Conservation (phyloP, 352 stramenopile genomes). For the Phytophthora brassicae region DNA sequence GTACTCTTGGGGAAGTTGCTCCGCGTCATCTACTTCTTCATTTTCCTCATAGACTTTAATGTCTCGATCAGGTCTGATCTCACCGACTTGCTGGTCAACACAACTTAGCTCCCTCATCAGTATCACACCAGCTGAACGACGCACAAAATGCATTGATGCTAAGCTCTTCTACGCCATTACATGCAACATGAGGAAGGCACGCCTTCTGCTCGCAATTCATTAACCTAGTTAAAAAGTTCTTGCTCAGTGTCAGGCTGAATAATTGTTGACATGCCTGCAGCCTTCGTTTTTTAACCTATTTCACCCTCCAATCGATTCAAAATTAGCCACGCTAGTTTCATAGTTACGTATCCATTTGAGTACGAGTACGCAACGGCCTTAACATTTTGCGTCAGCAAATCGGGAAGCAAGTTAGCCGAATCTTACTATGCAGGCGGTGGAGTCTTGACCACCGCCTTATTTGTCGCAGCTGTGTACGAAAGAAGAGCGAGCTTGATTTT, state of each 20-base stretch:
- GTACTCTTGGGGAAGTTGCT: background rate
- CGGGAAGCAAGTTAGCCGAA: too few species aligned
- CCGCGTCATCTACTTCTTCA: background rate
- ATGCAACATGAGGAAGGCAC: background rate
- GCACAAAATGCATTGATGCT: background rate
- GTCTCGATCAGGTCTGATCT: background rate
- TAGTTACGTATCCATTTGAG: too few species aligned
- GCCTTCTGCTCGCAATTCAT: background rate
- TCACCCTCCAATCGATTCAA: too few species aligned
- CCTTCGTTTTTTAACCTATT: background rate
- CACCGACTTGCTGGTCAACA: background rate
- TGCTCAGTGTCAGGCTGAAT: too few species aligned
- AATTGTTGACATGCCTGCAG: background rate
- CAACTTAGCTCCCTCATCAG: background rate
- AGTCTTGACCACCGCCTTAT: too few species aligned
- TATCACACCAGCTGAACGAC: background rate
- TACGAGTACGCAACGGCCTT: too few species aligned
- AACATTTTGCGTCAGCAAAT: too few species aligned
- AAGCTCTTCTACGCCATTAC: background rate
- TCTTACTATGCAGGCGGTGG: too few species aligned
- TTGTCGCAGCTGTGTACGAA: too few species aligned
- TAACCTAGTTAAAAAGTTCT: too few species aligned
- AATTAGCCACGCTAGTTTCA: too few species aligned
- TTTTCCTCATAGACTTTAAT: background rate
- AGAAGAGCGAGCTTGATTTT: background rate